Percentiles rank a stretch among this genome's conserved stretches.
These are phyloP conservation scores for Coccomyxa subellipsoidea DNA, from an alignment of 163 green algal genomes.

Conservation along the genomic window DNA sequence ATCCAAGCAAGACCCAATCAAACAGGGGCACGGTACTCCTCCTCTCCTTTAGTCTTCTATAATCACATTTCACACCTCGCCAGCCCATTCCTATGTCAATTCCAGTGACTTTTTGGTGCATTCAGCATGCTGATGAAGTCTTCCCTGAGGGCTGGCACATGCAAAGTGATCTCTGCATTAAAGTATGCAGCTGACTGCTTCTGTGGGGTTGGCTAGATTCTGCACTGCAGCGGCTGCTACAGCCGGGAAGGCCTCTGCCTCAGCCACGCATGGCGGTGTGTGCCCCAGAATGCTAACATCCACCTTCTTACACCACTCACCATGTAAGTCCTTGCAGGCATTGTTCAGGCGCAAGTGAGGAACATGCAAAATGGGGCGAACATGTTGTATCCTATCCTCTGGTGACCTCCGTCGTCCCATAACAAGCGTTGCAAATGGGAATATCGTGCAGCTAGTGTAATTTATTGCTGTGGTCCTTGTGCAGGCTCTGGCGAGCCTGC, in stretches of 20 bases:
- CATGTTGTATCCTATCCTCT: too few species aligned
- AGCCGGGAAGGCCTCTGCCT: slow-evolving; percentile 15
- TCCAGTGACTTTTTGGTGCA: too few species aligned
- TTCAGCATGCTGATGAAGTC: too few species aligned
- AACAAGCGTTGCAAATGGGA: too few species aligned
- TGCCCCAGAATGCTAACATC: not conserved
- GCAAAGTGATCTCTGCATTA: not conserved
- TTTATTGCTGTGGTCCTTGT: not conserved
- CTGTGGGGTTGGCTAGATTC: not conserved
- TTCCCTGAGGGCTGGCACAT: too few species aligned
- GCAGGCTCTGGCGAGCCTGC: slow-evolving; percentile 21
- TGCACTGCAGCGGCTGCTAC: slow-evolving; percentile 13
- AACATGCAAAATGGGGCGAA: not conserved
- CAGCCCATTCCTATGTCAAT: too few species aligned
- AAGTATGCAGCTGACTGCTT: not conserved
- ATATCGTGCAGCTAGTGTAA: too few species aligned
- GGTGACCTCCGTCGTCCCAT: too few species aligned
- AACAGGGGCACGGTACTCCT: too few species aligned
- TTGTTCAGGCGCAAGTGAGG: not conserved
- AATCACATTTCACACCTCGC: too few species aligned
- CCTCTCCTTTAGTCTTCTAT: too few species aligned
- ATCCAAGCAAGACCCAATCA: too few species aligned
- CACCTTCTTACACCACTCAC: not conserved
- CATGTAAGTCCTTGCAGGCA: not conserved
- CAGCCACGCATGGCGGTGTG: slow-evolving; percentile 20